phyloP scores from a whole-genome alignment of 768 basidiomycete genomes.

The Sporobolomyces pararoseus region DNA sequence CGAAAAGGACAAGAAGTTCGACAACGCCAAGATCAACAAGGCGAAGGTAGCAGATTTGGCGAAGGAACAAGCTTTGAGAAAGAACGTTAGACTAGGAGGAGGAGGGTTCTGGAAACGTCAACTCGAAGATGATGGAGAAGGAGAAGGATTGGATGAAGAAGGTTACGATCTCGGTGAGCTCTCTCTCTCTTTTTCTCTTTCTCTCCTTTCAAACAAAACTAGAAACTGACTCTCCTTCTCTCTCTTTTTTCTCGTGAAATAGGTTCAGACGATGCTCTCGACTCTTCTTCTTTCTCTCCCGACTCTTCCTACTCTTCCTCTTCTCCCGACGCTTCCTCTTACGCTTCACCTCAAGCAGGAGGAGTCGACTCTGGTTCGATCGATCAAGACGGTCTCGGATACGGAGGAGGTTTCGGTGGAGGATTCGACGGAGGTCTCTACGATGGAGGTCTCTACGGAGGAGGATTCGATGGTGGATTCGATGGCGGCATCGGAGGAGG shows the following conservation, averaged over 20 bases:
- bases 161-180: not conserved
- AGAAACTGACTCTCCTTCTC: too few species aligned
- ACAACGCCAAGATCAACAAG: conserved; percentile 7
- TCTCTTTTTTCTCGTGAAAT: too few species aligned
- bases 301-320: too few species aligned
- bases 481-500: not conserved
- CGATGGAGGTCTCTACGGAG: not conserved
- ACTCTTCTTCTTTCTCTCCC: too few species aligned
- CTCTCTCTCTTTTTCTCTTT: too few species aligned
- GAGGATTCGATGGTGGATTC: conserved; percentile 54
- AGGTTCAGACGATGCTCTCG: too few species aligned
- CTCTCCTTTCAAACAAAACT: too few species aligned
- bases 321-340: too few species aligned
- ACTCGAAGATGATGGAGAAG: not conserved
- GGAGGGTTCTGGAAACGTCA: conserved; percentile 14
- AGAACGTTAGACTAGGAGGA: not conserved
- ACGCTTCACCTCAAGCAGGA: too few species aligned
- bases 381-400: conserved; percentile 4
- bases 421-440: not conserved
- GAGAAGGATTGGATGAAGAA: not conserved
- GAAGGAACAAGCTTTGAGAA: not conserved
- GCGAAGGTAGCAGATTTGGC: conserved; percentile 1
- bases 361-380: too few species aligned
- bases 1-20: conserved; percentile 13
- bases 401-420: too few species aligned